Conservation (phyloP, 129 eudicot genomes). For the Helichrysum umbraculigerum region DNA sequence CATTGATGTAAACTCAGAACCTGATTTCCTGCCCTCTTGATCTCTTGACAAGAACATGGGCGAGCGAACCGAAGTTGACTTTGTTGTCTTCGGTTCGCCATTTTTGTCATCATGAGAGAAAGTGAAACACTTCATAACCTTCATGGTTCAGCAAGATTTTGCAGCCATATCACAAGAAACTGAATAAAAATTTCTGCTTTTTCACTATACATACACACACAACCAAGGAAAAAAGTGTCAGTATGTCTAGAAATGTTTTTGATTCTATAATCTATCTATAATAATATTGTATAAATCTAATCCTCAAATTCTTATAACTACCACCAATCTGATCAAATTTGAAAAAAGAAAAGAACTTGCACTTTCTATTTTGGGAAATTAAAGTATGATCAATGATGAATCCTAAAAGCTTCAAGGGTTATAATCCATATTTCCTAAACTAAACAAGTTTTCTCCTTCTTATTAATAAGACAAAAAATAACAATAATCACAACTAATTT, state of each 20-base stretch:
- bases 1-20: constrained; percentile 53
- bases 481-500: background rate
- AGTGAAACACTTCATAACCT: constrained; percentile 68
- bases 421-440: background rate
- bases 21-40: constrained; percentile 49
- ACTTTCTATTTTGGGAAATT: background rate
- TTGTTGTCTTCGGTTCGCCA: constrained; percentile 47
- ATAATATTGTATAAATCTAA: background rate
- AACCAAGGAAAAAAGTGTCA: constrained; percentile 2
- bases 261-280: background rate
- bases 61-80: constrained; percentile 48
- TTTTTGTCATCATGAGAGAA: constrained; percentile 49
- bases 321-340: background rate
- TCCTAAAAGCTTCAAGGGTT: background rate
- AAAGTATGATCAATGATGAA: constrained; percentile 5
- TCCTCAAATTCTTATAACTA: background rate
- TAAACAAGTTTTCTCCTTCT: background rate
- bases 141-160: constrained; percentile 29
- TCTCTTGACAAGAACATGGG: constrained; percentile 45
- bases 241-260: background rate
- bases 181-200: constrained; percentile 4
- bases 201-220: constrained; percentile 14
- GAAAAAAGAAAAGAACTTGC: background rate
- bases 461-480: background rate
- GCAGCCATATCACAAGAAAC: constrained; percentile 23